A percentile compares a stretch with the other conserved stretches of the same genome.
phyloP scores from a whole-genome alignment of 31 red algal species.

The Endocladia muricata region DNA sequence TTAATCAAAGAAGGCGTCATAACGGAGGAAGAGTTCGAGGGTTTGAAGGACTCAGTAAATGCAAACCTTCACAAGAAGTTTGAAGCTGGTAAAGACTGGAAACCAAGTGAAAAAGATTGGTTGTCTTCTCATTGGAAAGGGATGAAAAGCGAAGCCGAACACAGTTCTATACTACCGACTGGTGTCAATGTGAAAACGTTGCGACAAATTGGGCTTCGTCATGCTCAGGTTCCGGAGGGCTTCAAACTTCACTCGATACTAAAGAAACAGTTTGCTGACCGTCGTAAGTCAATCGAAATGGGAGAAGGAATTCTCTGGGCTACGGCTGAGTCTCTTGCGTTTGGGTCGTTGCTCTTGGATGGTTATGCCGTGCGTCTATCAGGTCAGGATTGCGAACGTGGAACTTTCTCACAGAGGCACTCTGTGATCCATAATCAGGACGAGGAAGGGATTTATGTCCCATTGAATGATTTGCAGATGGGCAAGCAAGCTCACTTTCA shows the following conservation, averaged over 20 bases:
- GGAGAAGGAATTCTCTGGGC: constrained; percentile 96
- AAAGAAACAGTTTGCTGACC: constrained; percentile 67
- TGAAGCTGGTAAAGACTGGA: constrained; percentile 81
- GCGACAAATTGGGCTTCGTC: constrained; percentile 65
- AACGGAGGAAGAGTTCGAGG: constrained; percentile 64
- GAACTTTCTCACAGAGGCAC: constrained; percentile 98
- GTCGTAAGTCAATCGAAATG: constrained; percentile 83
- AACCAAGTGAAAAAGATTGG: constrained; percentile 87
- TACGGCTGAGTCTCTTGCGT: constrained; percentile 90
- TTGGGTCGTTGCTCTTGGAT: constrained; percentile 85
- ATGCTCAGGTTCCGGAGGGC: constrained; percentile 65
- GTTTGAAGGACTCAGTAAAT: constrained; percentile 66
- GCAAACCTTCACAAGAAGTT: constrained; percentile 64
- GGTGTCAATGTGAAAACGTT: constrained; percentile 73
- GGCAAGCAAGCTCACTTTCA: constrained; percentile 79
- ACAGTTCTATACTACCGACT: constrained; percentile 64
- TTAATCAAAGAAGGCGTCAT: constrained; percentile 79
- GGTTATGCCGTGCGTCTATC: constrained; percentile 87
- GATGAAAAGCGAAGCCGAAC: constrained; percentile 78
- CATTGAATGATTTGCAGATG: constrained; percentile 83
- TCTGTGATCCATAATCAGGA: constrained; percentile 88
- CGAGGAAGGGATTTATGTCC: constrained; percentile 65
- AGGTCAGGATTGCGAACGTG: constrained; percentile 96
- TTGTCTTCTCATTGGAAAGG: constrained; percentile 94
- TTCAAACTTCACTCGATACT: constrained; percentile 91